Base-by-base conservation (phyloP, 2,329 filamentous ascomycete genomes). In the Diaporthe destruens region DNA sequence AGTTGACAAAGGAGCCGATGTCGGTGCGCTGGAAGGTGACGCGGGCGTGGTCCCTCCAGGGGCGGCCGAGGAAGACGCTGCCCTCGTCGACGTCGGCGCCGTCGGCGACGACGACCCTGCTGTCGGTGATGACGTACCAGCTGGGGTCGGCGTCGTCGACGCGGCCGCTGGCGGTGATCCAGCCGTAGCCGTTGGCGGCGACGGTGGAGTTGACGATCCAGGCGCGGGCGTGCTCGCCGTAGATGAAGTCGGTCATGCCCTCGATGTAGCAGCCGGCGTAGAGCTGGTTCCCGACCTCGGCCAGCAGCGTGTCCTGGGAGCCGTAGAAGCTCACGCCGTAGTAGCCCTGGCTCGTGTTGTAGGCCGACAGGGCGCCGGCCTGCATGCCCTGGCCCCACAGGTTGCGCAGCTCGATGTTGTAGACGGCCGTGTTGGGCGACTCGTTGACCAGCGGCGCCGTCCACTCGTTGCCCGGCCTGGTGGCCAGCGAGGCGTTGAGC, bases 231-330 rank as follows among this genome's bases (percentile, higher is more conserved):
- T 82, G 78, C 76, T 88, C 86, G 12, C 89, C 88, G 75, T 90
- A 91, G 77, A 90, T 87, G 79, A 90, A 90, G 78, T 90, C 88
- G 6, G 86, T 86, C 1, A 87, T 87, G 47, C 88, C 88, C 72
- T 85, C 83, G 75, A 90, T 89, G 76, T 85, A 85, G 76, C 83
- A 84, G 69, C 84, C 85, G 16, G 84, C 85, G 76, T 88, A 90
- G 61, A 90, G 76, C 73, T 90, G 88, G n/a, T 83, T 81, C 18
- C 88, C 88, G 11, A 78, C 81, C 57, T 88, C 78, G 20, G 85
- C 82, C 3, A 87, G 80, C 51, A 88, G 76, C 0, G 88, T 90
- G 77, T 90, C 88, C 79, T 91, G 89, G 78, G 82, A 90, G n/a
- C 88, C 87, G 55, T 71, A 71, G 76, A 90, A 84, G 67, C 85